phyloP scores from a whole-genome alignment of 208 protist genomes.

The Acanthamoeba culbertsoni region DNA sequence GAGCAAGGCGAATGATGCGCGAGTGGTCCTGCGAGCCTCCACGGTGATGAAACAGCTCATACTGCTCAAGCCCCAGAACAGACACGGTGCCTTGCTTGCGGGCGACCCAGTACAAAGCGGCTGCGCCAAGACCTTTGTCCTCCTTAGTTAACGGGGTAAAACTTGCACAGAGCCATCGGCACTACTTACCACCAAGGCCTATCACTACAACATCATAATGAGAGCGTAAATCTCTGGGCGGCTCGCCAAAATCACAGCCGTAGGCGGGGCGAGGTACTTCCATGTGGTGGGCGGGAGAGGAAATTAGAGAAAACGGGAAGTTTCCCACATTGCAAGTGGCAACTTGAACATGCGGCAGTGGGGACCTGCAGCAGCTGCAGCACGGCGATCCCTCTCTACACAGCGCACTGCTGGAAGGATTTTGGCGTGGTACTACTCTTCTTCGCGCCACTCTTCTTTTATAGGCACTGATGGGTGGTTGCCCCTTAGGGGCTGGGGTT shows the following conservation, averaged over 20 bases:
- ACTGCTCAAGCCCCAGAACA: slow-evolving; percentile 46
- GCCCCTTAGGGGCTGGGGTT: neutral
- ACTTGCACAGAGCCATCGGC: neutral
- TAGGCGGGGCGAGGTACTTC: neutral
- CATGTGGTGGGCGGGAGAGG: neutral
- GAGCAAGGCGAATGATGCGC: slow-evolving; percentile 51
- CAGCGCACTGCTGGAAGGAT: neutral
- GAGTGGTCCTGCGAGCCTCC: slow-evolving; percentile 58
- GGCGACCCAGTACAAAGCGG: slow-evolving; percentile 41
- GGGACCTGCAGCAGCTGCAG: neutral
- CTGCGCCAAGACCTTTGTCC: neutral
- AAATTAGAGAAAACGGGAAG: neutral
- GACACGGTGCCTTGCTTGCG: neutral
- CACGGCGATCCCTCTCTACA: too few relatives aligned
- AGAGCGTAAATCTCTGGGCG: neutral
- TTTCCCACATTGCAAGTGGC: too few relatives aligned
- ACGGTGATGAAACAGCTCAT: slow-evolving; percentile 17
- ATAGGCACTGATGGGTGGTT: neutral
- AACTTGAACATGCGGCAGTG: too few relatives aligned
- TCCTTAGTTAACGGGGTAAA: neutral
- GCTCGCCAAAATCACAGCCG: neutral
- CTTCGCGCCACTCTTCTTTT: neutral
- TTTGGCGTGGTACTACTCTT: neutral
- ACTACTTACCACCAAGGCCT: slow-evolving; percentile 42
- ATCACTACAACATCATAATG: slow-evolving; percentile 8